These are phyloP conservation scores for Penicillium hordei DNA, from an alignment of 2,329 filamentous ascomycete species.

Conservation along the genomic window DNA sequence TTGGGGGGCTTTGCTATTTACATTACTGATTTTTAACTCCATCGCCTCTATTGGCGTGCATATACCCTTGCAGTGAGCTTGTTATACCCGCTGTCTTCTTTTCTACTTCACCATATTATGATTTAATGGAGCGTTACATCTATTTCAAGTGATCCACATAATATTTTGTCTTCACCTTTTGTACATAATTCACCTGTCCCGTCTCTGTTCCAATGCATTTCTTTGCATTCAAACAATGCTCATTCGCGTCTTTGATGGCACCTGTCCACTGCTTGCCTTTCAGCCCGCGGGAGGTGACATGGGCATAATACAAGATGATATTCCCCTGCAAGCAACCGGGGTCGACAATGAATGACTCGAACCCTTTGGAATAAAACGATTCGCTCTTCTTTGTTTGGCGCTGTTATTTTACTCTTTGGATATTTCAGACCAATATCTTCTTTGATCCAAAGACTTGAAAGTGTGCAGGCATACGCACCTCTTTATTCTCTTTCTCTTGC, in stretches of 20 bases:
- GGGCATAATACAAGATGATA: not conserved
- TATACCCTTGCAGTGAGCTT: constrained; percentile 16
- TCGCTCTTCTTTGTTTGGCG: not conserved
- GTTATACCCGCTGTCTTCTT: not conserved
- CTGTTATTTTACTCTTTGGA: not conserved
- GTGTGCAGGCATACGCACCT: not conserved
- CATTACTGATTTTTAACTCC: constrained; percentile 3
- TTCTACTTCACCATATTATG: not conserved
- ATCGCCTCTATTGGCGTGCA: constrained; percentile 12
- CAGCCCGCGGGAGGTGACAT: not conserved
- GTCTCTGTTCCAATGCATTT: not conserved
- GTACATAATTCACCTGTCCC: not conserved
- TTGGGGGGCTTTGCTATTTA: not conserved
- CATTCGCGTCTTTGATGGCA: not conserved
- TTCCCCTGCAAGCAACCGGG: not conserved
- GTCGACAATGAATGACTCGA: not conserved
- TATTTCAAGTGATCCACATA: not conserved
- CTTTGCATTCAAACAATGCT: no score
- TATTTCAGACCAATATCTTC: not conserved
- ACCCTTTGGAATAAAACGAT: not conserved
- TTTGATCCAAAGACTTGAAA: not conserved
- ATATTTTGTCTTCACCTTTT: not conserved
- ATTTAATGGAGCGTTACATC: constrained; percentile 8
- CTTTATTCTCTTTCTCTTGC: not conserved
- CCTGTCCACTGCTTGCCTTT: not conserved